These are phyloP conservation scores for Cokeromyces recurvatus DNA, from an alignment of 371 early-diverging fungal species.

Conservation along the genomic window DNA sequence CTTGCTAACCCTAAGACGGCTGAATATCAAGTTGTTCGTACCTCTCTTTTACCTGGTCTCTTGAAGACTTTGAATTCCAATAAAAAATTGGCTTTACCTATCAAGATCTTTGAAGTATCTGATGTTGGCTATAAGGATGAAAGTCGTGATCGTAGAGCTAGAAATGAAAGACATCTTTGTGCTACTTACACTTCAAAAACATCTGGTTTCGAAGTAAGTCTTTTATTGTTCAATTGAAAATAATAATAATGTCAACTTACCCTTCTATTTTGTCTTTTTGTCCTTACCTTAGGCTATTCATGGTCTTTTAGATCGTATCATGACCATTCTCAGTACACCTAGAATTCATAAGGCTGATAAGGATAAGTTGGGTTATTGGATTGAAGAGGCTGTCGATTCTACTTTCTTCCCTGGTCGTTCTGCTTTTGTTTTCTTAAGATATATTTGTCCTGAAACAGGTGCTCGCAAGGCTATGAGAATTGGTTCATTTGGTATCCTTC, in stretches of 20 bases:
- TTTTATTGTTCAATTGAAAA: not conserved
- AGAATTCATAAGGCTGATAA: slow-evolving; percentile 41
- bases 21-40: slow-evolving; percentile 96
- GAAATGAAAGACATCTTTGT: slow-evolving; percentile 91
- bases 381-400: slow-evolving; percentile 73
- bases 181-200: slow-evolving; percentile 86
- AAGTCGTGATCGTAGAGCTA: slow-evolving; percentile 71
- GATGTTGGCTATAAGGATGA: slow-evolving; percentile 94
- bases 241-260: not conserved
- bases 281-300: slow-evolving; percentile 82
- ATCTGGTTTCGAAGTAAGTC: slow-evolving; percentile 84
- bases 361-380: slow-evolving; percentile 69
- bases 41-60: slow-evolving; percentile 92
- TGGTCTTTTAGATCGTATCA: slow-evolving; percentile 87
- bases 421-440: slow-evolving; percentile 78
- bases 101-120: slow-evolving; percentile 97
- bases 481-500: slow-evolving; percentile 91
- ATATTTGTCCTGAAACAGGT: slow-evolving; percentile 31
- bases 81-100: slow-evolving; percentile 88
- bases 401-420: slow-evolving; percentile 93
- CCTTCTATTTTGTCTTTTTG: not conserved
- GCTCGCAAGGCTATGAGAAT: slow-evolving; percentile 54
- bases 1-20: slow-evolving; percentile 95
- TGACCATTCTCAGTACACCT: slow-evolving; percentile 72
- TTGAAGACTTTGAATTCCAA: slow-evolving; percentile 95